phyloP scores from a whole-genome alignment of 495 filamentous ascomycete species.

The Penicillium lagena region DNA sequence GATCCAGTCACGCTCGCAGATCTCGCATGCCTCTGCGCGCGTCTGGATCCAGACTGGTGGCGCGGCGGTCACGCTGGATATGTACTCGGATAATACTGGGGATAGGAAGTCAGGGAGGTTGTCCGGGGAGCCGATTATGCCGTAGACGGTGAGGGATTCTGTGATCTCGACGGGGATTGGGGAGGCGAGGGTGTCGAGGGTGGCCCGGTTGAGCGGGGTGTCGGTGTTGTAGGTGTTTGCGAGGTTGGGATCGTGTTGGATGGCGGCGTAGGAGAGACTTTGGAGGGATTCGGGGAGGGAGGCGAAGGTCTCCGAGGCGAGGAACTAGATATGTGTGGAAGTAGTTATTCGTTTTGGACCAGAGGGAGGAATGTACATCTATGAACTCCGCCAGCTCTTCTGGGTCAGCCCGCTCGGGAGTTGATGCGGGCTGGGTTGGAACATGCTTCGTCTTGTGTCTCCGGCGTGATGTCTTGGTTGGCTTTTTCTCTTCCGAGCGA shows the following conservation, averaged over 20 bases:
- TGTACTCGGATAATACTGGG: slow-evolving; percentile 54
- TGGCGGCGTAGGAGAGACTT: slow-evolving; percentile 51
- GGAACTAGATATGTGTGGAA: slow-evolving; percentile 43
- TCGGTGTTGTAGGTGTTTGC: slow-evolving; percentile 36
- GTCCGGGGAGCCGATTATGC: slow-evolving; percentile 40
- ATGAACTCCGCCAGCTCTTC: slow-evolving; percentile 73
- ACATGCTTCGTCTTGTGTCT: slow-evolving; percentile 31
- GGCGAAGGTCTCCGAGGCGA: slow-evolving; percentile 61
- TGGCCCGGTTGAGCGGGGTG: slow-evolving; percentile 38
- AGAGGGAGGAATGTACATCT: slow-evolving; percentile 36
- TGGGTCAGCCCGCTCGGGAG: slow-evolving; percentile 33
- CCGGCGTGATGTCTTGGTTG: slow-evolving; percentile 33
- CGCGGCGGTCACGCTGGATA: slow-evolving; percentile 43
- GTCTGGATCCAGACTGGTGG: slow-evolving; percentile 57
- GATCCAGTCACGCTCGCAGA: slow-evolving; percentile 74
- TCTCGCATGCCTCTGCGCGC: slow-evolving; percentile 60
- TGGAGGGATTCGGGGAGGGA: slow-evolving; percentile 54
- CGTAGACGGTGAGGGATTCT: slow-evolving; percentile 60
- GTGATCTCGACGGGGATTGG: slow-evolving; percentile 42
- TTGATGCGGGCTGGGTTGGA: slow-evolving; percentile 1
- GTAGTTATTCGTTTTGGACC: background rate
- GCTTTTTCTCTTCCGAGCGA: slow-evolving; percentile 35
- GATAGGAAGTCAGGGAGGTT: slow-evolving; percentile 51
- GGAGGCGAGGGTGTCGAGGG: slow-evolving; percentile 32
- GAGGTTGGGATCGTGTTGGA: slow-evolving; percentile 41